A percentile compares a stretch with the other conserved stretches of the same genome.
These are phyloP conservation scores for Plasmodium gonderi DNA, from an alignment of 169 alveolate species.

Conservation along the genomic window DNA sequence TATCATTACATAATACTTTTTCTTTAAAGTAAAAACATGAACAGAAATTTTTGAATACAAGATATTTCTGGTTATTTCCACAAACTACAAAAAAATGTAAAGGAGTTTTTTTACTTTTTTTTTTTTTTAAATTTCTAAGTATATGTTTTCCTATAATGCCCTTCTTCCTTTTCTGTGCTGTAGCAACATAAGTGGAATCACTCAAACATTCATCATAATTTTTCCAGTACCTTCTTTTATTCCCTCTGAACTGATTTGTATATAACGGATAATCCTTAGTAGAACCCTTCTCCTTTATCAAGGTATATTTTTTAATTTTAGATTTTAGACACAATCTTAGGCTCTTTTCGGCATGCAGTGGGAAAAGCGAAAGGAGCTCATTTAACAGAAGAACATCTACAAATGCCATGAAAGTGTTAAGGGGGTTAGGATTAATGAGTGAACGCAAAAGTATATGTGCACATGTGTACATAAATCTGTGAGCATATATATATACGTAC, in stretches of 20 bases:
- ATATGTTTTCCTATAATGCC: not conserved
- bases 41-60: slow-evolving; percentile 52
- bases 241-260: slow-evolving; percentile 1
- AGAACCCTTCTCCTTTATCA: slow-evolving; percentile 5
- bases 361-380: slow-evolving; percentile 64
- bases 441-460: not conserved
- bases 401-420: slow-evolving; percentile 9
- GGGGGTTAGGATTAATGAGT: not conserved
- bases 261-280: not conserved
- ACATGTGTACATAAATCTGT: not conserved
- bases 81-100: slow-evolving; percentile 55
- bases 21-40: slow-evolving; percentile 73
- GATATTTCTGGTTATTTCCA: slow-evolving; percentile 61
- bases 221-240: slow-evolving; percentile 1
- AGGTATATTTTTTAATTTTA: slow-evolving; percentile 46
- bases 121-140: not conserved
- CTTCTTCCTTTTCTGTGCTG: slow-evolving; percentile 2
- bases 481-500: not conserved
- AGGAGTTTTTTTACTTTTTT: slow-evolving; percentile 21
- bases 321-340: slow-evolving; percentile 49
- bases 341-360: slow-evolving; percentile 72
- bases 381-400: slow-evolving; percentile 64
- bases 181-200: slow-evolving; percentile 31
- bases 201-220: slow-evolving; percentile 24
- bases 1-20: slow-evolving; percentile 50